Evolutionary conservation across 2,329 filamentous ascomycete genomes (phyloP), one percentile per base, ranked within the genome.

Genomic region (Talaromyces sp.): DNA sequence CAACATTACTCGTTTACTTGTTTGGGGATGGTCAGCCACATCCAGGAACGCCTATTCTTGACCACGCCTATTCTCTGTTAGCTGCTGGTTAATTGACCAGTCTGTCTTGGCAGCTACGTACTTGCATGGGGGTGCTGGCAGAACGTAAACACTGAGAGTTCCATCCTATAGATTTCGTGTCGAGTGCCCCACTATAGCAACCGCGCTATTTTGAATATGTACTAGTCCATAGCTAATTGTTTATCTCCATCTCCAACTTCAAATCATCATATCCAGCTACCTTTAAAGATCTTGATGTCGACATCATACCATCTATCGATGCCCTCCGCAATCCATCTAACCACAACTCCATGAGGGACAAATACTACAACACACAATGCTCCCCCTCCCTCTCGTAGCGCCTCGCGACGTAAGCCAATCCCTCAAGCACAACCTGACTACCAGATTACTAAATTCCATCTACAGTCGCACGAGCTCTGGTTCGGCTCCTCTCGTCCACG

Each of bases 401-500:
- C 89, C 88, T 56, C 86, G 86, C 76, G 87, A 91, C 69, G 89
- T 90, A 81, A 72, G 83, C 72, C 55, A 32, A 58, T 26, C 14
- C 55, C 56, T 58, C 46, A 35, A 50, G 17, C 2, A n/a, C 41
- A 9, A 10, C 21, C 10, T 51, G 0, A 17, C n/a, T n/a, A n/a
- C n/a, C n/a, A n/a, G n/a, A n/a, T n/a, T n/a, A n/a, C 46, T 24
- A 9, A 24, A 43, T 43, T 7, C 14, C 14, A 11, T 14, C 9
- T 52, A 41, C 67, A 91, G 89, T 87, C 87, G 38, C 86, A 91
- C 73, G 83, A 85, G 57, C 82, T 91, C 62, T 91, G 89, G 89
- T 90, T 90, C 73, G 84, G 84, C 35, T 86, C 87, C 13, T 82
- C 86, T 6, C 82, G 85, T 56, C 69, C 82, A 52, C 67, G 70